Base-by-base conservation (phyloP, 371 early-diverging fungal genomes). In the Blyttiomyces sp. region DNA sequence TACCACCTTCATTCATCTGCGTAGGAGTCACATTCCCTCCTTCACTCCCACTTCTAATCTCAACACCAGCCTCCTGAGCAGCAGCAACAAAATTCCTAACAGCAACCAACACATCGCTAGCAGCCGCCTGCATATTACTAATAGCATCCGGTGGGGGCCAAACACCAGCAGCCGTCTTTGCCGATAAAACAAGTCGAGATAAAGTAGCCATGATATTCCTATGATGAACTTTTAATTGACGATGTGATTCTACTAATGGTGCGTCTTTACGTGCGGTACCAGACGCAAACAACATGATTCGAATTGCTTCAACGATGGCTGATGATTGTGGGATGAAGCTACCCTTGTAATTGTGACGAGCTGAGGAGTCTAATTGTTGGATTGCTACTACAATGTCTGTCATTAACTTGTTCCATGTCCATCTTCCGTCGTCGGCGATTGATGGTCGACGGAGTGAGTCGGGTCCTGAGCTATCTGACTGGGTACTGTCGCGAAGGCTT, bases 101-200 rank as follows among this genome's bases (percentile, higher is more conserved):
- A 1, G 88, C 78, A 13, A 85, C 72, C 46, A 92, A 72, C 1
- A 93, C 81, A 33, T 90, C 89, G 24, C 63, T 69, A 4, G 80
- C 75, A 13, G 80, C 49, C 42, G 72, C 72, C 35, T 80, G 76
- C 69, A 87, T 76, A 16, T 76, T 76, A 16, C 61, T 35, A 17
- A 75, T 76, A 16, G 86, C 64, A 31, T 83, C 75, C 0, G 84
- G 82, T 1, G 84, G 78, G 11, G 93, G 87, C 90, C 86, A 89
- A 17, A 88, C 84, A n/a, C 86, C 80, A 1, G 91, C 79, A 7
- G 91, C 93, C 2, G 85, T 72, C 57, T 93, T 89, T 3, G 94
- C 87, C 3, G 90, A 82, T 4, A 93, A 76, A 17, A 91, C 84
- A 26, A 95, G 73, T 56, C 89, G 89, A n/a, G 88, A 85, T 51